Evolutionary conservation across 352 stramenopile species (phyloP).

Genomic region (Phytophthora tentaculata): DNA sequence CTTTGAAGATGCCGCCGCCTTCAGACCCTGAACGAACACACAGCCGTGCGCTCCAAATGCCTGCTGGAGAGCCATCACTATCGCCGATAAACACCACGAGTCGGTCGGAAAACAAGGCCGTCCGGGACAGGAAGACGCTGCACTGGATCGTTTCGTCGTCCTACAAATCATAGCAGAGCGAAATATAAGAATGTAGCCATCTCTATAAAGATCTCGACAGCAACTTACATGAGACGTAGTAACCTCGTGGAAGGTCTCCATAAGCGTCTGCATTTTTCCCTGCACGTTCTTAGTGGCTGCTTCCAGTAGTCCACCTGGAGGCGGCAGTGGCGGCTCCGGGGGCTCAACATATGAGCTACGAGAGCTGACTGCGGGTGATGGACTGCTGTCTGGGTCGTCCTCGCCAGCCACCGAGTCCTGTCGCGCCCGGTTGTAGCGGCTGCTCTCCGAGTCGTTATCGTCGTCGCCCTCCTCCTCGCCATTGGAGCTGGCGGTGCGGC

Average conservation of each 20-base stretch:
- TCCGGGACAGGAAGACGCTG: constrained; percentile 66
- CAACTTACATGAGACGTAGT: constrained; percentile 54
- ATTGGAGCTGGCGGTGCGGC: constrained; percentile 41
- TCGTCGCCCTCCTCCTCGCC: constrained; percentile 52
- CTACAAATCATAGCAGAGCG: constrained; percentile 35
- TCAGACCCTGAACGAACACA: constrained; percentile 69
- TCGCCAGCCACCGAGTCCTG: constrained; percentile 46
- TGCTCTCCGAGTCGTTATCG: constrained; percentile 46
- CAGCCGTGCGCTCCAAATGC: constrained; percentile 66
- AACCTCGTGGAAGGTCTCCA: constrained; percentile 65
- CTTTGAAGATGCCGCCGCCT: constrained; percentile 76
- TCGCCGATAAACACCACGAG: constrained; percentile 73
- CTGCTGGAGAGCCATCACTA: constrained; percentile 60
- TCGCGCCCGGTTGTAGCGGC: constrained; percentile 46
- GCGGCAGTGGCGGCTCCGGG: constrained; percentile 57
- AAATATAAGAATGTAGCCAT: constrained; percentile 23
- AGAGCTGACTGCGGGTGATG: constrained; percentile 44
- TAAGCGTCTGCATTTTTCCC: constrained; percentile 72
- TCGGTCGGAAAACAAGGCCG: constrained; percentile 65
- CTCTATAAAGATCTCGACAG: constrained; percentile 2
- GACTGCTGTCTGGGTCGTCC: constrained; percentile 40
- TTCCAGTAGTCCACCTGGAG: constrained; percentile 62
- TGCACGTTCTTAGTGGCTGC: constrained; percentile 76
- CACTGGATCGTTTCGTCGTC: constrained; percentile 66
- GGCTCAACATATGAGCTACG: constrained; percentile 62